phyloP scores from a whole-genome alignment of 2,329 filamentous ascomycete species.

The Fusarium miscanthi region DNA sequence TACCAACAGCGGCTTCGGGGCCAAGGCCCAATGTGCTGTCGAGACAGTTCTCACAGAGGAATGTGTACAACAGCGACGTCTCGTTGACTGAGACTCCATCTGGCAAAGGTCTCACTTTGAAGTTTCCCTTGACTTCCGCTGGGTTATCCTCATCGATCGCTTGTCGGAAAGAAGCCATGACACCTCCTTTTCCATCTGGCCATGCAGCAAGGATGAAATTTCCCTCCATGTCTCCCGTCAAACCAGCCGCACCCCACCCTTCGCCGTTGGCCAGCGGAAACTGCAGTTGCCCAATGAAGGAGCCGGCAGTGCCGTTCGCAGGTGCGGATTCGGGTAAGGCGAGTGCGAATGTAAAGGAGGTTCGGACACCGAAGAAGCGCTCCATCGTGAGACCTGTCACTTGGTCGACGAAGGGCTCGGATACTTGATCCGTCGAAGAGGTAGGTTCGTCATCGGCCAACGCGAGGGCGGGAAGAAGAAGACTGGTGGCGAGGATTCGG shows the following conservation, averaged over 20 bases:
- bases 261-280: neutral
- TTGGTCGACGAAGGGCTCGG: neutral
- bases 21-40: neutral
- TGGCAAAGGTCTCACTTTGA: slow-evolving; percentile 6
- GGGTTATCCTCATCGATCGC: slow-evolving; percentile 18
- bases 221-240: slow-evolving; percentile 15
- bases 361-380: neutral
- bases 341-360: neutral
- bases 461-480: neutral
- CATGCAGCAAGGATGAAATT: slow-evolving; percentile 12
- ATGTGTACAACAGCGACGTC: neutral
- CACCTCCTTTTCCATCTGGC: slow-evolving; percentile 12
- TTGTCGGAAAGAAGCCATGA: slow-evolving; percentile 15
- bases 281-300: slow-evolving; percentile 3
- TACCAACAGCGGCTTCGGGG: neutral
- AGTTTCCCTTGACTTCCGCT: neutral
- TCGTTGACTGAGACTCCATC: slow-evolving; percentile 8
- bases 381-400: slow-evolving; percentile 23
- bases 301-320: neutral
- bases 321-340: neutral
- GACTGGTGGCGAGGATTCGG: neutral
- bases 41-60: slow-evolving; percentile 11
- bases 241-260: slow-evolving; percentile 10
- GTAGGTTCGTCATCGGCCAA: slow-evolving; percentile 10
- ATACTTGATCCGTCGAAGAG: neutral